phyloP scores from a whole-genome alignment of 768 basidiomycete genomes.

The Dentipellis sp. region DNA sequence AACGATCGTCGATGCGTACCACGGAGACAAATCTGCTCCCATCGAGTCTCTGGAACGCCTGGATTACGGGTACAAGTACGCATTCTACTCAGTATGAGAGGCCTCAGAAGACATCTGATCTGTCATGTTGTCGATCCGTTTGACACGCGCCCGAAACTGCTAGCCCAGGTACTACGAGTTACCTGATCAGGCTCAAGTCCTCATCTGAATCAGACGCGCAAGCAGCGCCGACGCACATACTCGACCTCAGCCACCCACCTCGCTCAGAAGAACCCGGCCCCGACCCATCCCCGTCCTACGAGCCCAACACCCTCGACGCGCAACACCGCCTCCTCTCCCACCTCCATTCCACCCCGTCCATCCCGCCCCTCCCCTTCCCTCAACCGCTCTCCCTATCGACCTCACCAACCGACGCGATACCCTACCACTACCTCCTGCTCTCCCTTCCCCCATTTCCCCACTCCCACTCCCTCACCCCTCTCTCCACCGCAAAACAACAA shows the following conservation, averaged over 20 bases:
- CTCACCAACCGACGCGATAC: conserved; percentile 8
- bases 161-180: neutral
- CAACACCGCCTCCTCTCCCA: neutral
- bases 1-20: neutral
- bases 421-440: conserved; percentile 46
- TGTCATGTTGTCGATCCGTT: neutral
- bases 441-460: neutral
- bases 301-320: neutral
- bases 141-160: too few relatives aligned
- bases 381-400: neutral
- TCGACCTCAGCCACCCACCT: neutral
- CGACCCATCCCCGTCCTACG: neutral
- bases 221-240: neutral
- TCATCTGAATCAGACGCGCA: too few relatives aligned
- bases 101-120: neutral
- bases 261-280: neutral
- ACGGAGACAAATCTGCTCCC: neutral
- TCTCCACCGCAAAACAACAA: conserved; percentile 28
- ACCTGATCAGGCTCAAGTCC: neutral
- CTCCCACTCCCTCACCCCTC: conserved; percentile 5
- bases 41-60: neutral
- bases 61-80: neutral
- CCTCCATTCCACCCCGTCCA: neutral
- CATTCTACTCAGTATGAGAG: neutral
- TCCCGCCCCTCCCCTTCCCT: neutral